A percentile compares a stretch with the other conserved stretches of the same genome.
These are phyloP conservation scores for Macrophomina phaseolina DNA, from an alignment of 2,329 filamentous ascomycete genomes.

Conservation along the genomic window DNA sequence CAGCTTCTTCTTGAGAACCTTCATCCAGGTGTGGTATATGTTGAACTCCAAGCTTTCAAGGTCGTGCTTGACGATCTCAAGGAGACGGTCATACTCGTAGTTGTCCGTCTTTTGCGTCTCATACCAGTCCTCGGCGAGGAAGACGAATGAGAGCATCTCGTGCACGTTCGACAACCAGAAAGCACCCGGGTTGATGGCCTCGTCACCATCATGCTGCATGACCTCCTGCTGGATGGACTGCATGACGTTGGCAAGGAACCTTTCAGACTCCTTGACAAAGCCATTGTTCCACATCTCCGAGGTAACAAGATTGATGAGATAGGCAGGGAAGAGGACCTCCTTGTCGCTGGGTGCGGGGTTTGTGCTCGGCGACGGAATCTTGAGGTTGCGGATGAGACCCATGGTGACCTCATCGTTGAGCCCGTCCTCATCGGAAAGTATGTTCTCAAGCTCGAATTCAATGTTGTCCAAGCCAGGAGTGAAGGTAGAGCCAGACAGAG, in stretches of 20 bases:
- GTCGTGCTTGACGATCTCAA: conserved; percentile 99
- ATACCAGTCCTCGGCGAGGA: conserved; percentile 99
- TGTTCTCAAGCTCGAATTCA: conserved; percentile 90
- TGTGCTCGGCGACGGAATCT: conserved; percentile 87
- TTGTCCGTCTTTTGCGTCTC: conserved; percentile 99
- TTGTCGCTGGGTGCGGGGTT: conserved; percentile 94
- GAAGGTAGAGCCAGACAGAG: conserved; percentile 74
- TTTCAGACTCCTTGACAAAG: conserved; percentile 98
- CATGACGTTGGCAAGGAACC: conserved; percentile 99
- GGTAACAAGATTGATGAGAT: conserved; percentile 97
- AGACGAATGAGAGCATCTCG: conserved; percentile 99
- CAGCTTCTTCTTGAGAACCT: conserved; percentile 98
- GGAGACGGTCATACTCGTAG: conserved; percentile 94
- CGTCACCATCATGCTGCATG: conserved; percentile 97
- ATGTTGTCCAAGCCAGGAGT: conserved; percentile 85
- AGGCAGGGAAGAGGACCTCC: conserved; percentile 97
- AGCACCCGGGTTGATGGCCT: conserved; percentile 93
- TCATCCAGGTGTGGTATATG: conserved; percentile 99
- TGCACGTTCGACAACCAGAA: conserved; percentile 99
- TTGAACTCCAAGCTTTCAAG: conserved; percentile 98
- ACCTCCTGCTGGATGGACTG: conserved; percentile 99
- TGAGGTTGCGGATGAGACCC: conserved; percentile 93
- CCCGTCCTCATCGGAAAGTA: conserved; percentile 93
- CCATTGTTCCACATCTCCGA: conserved; percentile 99
- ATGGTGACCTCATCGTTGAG: conserved; percentile 97